A percentile compares a stretch with the other conserved stretches of the same genome.
Conservation (phyloP, 148 eudicot genomes). For the Rhododendron simsii region DNA sequence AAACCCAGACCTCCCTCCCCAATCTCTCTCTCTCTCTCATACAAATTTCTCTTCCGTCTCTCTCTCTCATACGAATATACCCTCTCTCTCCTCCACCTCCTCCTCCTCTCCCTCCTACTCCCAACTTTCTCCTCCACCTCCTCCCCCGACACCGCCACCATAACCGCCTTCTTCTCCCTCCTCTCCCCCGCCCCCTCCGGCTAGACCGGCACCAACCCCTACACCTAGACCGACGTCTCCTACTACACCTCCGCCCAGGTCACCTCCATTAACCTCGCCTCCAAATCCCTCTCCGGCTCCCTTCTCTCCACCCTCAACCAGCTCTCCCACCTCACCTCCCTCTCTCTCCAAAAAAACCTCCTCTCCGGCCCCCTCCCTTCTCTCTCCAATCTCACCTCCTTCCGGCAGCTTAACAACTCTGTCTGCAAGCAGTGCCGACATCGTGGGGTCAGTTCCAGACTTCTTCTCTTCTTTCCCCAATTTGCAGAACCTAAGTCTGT, state of each 20-base stretch:
- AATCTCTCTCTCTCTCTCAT: too few relatives aligned
- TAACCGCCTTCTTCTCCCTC: too few relatives aligned
- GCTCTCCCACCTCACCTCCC: constrained; percentile 44
- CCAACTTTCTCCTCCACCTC: too few relatives aligned
- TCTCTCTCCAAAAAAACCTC: constrained; percentile 43
- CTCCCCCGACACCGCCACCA: too few relatives aligned
- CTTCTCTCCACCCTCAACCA: constrained; percentile 47
- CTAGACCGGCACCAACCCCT: too few relatives aligned
- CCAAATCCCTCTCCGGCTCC: constrained; percentile 36
- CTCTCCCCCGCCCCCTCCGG: too few relatives aligned
- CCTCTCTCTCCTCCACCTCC: too few relatives aligned
- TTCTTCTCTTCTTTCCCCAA: constrained; percentile 36
- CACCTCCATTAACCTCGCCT: too few relatives aligned
- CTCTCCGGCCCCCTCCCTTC: constrained; percentile 47
- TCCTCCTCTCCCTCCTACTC: fast-evolving
- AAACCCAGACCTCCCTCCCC: too few relatives aligned
- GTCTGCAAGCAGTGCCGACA: constrained; percentile 30
- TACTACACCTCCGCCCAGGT: constrained; percentile 40
- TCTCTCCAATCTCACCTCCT: constrained; percentile 9
- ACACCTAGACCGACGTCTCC: too few relatives aligned
- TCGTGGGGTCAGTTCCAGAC: constrained; percentile 52
- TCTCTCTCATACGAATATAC: too few relatives aligned
- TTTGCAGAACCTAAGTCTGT: constrained; percentile 37
- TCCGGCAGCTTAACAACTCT: constrained; percentile 27
- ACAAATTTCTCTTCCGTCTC: too few relatives aligned